These are phyloP conservation scores for Vitis amurensis DNA, from an alignment of 164 flowering plant genomes.

Conservation along the genomic window DNA sequence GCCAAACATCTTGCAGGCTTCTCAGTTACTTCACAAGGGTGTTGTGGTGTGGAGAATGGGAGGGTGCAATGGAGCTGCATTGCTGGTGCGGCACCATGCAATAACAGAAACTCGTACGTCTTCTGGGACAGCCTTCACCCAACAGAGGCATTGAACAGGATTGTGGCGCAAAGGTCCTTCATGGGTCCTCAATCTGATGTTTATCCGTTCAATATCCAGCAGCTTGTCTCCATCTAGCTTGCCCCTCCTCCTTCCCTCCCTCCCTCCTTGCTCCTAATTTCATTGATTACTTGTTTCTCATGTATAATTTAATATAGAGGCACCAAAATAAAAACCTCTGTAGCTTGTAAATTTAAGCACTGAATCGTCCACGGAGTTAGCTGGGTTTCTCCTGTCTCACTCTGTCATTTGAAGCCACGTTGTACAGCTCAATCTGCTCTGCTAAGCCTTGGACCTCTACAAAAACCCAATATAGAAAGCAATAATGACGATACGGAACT, in stretches of 20 bases:
- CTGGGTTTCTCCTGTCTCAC: too few species aligned
- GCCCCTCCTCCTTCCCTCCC: not conserved
- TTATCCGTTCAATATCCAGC: conserved; percentile 16
- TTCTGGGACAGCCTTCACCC: conserved; percentile 19
- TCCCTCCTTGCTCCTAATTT: not conserved
- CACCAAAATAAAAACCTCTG: too few species aligned
- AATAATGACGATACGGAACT: too few species aligned
- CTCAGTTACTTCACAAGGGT: conserved; percentile 13
- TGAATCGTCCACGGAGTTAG: too few species aligned
- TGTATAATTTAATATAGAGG: too few species aligned
- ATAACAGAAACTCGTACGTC: conserved; percentile 8
- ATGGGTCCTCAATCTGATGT: conserved; percentile 7
- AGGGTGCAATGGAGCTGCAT: conserved; percentile 7
- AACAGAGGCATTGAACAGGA: conserved; percentile 13
- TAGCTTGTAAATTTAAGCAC: too few species aligned
- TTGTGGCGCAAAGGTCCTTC: conserved; percentile 13
- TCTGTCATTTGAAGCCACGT: too few species aligned
- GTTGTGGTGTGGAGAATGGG: conserved; percentile 10
- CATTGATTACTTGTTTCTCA: too few species aligned
- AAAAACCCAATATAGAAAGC: too few species aligned
- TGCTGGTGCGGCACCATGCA: conserved; percentile 6
- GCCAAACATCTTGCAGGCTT: conserved; percentile 7
- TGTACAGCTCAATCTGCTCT: too few species aligned
- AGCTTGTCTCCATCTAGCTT: conserved; percentile 5
- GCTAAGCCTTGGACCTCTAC: too few species aligned